A percentile compares a stretch with the other conserved stretches of the same genome.
These are phyloP conservation scores for Lentinula aciculospora DNA, from an alignment of 768 basidiomycete species.

Conservation along the genomic window DNA sequence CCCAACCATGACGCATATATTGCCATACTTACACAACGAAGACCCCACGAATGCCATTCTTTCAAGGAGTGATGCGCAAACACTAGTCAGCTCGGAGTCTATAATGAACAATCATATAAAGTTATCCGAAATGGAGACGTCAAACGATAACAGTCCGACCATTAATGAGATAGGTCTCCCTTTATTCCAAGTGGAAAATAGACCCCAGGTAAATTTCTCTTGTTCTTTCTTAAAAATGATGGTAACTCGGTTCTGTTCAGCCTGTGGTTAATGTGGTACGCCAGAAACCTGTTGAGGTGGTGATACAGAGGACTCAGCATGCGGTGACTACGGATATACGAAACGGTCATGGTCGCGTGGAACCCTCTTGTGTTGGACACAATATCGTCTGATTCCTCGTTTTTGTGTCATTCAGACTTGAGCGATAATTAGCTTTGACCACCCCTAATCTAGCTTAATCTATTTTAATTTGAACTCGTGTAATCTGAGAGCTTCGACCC, in stretches of 20 bases:
- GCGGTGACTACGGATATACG: not conserved
- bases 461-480: no score
- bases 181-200: not conserved
- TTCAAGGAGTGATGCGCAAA: not conserved
- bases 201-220: not conserved
- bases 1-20: not conserved
- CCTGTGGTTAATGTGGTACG: not conserved
- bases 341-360: not conserved
- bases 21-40: not conserved
- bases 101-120: not conserved
- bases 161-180: slow-evolving; percentile 8
- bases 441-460: no score
- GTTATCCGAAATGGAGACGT: not conserved
- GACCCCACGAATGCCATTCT: not conserved
- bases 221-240: not conserved
- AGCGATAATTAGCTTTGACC: not conserved
- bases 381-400: no score
- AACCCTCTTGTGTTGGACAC: no score
- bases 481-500: no score
- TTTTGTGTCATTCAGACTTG: no score
- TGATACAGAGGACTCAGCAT: not conserved
- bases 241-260: not conserved
- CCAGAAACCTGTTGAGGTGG: not conserved
- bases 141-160: not conserved
- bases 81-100: not conserved